Evolutionary conservation across 805 yeast genomes (phyloP).

Genomic region (Jamesozyma jinghongensis): DNA sequence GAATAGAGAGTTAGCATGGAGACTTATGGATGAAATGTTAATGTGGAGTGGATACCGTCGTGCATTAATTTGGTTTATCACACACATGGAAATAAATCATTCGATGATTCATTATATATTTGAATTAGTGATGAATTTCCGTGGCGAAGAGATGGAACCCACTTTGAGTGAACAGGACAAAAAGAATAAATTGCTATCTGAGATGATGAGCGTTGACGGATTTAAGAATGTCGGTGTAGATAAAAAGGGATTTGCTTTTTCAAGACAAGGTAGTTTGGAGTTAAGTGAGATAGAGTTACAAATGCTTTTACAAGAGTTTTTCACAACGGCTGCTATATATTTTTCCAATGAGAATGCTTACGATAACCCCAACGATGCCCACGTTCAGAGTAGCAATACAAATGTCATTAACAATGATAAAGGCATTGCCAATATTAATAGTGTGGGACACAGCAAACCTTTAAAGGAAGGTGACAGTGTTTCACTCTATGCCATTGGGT

Average conservation of each 20-base stretch:
- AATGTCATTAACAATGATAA: not conserved
- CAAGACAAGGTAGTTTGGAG: slow-evolving; percentile 47
- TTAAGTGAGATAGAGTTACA: slow-evolving; percentile 52
- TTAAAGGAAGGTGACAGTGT: slow-evolving; percentile 20
- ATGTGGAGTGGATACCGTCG: slow-evolving; percentile 60
- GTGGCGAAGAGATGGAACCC: slow-evolving; percentile 35
- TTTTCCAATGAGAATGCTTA: slow-evolving; percentile 26
- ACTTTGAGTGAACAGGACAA: slow-evolving; percentile 5
- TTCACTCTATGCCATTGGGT: slow-evolving; percentile 31
- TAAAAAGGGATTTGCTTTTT: slow-evolving; percentile 30
- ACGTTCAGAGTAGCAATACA: slow-evolving; percentile 8
- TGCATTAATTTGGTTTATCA: slow-evolving; percentile 56
- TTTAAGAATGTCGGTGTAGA: slow-evolving; percentile 7
- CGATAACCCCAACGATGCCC: slow-evolving; percentile 6
- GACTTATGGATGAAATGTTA: slow-evolving; percentile 58
- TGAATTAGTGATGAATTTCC: slow-evolving; percentile 46
- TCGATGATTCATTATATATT: slow-evolving; percentile 53
- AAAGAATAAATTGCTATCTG: slow-evolving; percentile 5
- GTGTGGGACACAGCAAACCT: not conserved
- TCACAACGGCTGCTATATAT: slow-evolving; percentile 44
- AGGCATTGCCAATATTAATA: too few species aligned
- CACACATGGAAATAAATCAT: slow-evolving; percentile 50
- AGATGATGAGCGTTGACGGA: slow-evolving; percentile 1
- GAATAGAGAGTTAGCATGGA: slow-evolving; percentile 46
- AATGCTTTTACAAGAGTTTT: slow-evolving; percentile 63